phyloP scores from a whole-genome alignment of 1,284 basidiomycete species.

The Heterobasidion annosum region DNA sequence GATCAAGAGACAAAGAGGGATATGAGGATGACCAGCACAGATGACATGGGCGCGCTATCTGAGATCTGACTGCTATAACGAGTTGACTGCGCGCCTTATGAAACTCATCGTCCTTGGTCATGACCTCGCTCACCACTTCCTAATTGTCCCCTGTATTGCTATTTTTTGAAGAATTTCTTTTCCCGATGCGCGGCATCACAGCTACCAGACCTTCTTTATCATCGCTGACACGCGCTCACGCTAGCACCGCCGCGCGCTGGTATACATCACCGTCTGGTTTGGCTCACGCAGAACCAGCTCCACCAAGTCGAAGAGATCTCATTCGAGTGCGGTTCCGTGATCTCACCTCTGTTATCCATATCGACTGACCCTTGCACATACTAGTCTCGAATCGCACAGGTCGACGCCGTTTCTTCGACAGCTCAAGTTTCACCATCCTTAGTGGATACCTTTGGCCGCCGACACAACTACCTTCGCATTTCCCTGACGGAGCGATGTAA shows the following conservation, averaged over 20 bases:
- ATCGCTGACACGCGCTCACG: background rate
- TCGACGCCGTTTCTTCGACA: constrained; percentile 34
- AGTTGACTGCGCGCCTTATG: background rate
- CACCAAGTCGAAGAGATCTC: constrained; percentile 1
- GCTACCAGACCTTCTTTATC: background rate
- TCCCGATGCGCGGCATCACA: background rate
- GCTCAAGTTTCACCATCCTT: constrained; percentile 36
- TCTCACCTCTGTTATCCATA: background rate
- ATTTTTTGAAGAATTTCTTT: background rate
- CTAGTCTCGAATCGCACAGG: constrained; percentile 29
- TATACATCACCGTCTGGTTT: background rate
- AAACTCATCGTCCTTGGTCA: background rate
- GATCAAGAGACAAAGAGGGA: no score
- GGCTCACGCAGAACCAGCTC: background rate
- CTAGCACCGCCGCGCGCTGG: background rate
- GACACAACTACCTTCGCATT: constrained; percentile 79
- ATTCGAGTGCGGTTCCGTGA: background rate
- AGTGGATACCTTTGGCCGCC: constrained; percentile 59
- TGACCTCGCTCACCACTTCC: background rate
- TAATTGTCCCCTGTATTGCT: no score
- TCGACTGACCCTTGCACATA: background rate
- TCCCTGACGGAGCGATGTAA: constrained; percentile 86
- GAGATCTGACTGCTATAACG: background rate
- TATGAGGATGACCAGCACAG: no score
- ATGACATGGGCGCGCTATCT: background rate